Conservation (phyloP, 768 basidiomycete genomes). For the Dentipellis fragilis region DNA sequence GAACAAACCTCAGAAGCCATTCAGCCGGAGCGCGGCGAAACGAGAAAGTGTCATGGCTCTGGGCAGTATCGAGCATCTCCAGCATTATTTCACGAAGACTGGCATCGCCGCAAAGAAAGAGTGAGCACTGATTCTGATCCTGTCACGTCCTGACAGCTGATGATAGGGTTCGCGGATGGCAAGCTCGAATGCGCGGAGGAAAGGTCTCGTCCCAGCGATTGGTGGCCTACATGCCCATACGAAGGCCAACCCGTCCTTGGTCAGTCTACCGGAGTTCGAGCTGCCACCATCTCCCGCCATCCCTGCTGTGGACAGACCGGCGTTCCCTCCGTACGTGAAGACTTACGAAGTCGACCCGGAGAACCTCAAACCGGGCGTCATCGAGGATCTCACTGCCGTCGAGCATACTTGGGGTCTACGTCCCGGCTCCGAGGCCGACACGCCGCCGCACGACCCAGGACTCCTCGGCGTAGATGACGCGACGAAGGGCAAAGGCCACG, state of each 20-base stretch:
- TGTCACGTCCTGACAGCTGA: not conserved
- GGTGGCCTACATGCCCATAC: conserved; percentile 34
- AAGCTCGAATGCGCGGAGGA: conserved; percentile 36
- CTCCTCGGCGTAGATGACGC: conserved; percentile 5
- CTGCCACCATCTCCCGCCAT: conserved; percentile 63
- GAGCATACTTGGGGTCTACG: conserved; percentile 53
- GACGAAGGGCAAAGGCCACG: not conserved
- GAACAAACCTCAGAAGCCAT: conserved; percentile 74
- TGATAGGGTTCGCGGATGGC: conserved; percentile 19
- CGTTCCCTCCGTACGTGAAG: conserved; percentile 48
- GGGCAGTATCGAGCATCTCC: conserved; percentile 93
- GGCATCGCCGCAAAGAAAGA: conserved; percentile 64
- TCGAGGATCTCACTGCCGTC: conserved; percentile 62
- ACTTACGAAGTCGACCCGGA: conserved; percentile 69
- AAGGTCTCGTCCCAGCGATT: conserved; percentile 67
- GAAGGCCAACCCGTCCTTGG: conserved; percentile 29
- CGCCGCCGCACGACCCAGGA: not conserved
- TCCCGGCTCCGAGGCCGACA: not conserved
- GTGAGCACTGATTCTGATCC: conserved; percentile 32
- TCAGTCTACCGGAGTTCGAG: conserved; percentile 38
- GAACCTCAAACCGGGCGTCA: conserved; percentile 63
- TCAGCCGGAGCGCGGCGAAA: conserved; percentile 85
- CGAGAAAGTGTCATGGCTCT: conserved; percentile 89
- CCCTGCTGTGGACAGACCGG: conserved; percentile 34
- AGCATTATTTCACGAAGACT: conserved; percentile 90